Conservation (phyloP, 2,329 filamentous ascomycete genomes). For the Ascochyta viciae-villosae region DNA sequence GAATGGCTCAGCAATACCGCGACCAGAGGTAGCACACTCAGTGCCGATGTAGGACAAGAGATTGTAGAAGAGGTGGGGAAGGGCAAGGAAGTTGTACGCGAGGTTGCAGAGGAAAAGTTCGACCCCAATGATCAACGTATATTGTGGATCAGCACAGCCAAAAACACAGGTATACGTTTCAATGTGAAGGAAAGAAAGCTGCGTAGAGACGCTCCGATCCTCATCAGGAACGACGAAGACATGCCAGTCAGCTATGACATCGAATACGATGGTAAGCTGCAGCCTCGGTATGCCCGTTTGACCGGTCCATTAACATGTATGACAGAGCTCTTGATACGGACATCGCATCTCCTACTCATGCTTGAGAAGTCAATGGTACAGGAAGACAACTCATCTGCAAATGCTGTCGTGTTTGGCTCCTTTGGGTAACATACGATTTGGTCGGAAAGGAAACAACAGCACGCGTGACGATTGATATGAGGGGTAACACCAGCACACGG, state of each 20-base stretch:
- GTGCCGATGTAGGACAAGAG: constrained; percentile 20
- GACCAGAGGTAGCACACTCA: constrained; percentile 26
- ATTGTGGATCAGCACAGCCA: constrained; percentile 71
- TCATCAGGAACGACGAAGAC: constrained; percentile 67
- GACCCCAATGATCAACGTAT: constrained; percentile 49
- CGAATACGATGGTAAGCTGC: constrained; percentile 71
- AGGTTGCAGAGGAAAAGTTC: constrained; percentile 17
- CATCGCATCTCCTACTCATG: constrained; percentile 50
- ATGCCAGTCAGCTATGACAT: constrained; percentile 73
- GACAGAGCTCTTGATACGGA: constrained; percentile 42
- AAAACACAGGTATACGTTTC: constrained; percentile 73
- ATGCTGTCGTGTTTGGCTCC: constrained; percentile 70
- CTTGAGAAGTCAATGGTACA: constrained; percentile 70
- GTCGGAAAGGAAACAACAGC: constrained; percentile 7
- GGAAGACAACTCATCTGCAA: constrained; percentile 66
- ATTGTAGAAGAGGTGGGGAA: constrained; percentile 33
- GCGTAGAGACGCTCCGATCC: constrained; percentile 58
- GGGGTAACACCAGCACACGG: neutral
- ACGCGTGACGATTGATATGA: neutral
- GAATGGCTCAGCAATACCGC: constrained; percentile 68
- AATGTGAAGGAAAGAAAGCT: constrained; percentile 63
- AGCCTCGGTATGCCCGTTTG: neutral
- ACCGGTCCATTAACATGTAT: neutral
- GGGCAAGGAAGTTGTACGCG: constrained; percentile 26
- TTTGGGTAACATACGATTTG: constrained; percentile 36